Evolutionary conservation across 139 green algal genomes (phyloP), one percentile per base, ranked within the genome.

Genomic region (Tetratostichococcus sp.): DNA sequence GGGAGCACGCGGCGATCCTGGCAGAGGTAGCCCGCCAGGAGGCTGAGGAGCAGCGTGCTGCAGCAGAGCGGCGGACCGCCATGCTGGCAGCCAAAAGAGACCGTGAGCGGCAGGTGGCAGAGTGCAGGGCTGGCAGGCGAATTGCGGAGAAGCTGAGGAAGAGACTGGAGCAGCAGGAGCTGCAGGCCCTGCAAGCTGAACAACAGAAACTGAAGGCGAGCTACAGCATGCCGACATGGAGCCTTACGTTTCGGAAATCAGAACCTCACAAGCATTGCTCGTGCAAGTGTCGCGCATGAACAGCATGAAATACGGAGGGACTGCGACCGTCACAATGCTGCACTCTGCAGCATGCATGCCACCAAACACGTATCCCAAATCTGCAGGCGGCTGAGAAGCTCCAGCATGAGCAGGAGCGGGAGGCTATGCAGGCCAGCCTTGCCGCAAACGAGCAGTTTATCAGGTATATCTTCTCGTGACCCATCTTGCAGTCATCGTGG

Each of bases 121-220:
- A 77, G 33, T 70, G 39, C 34, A 66, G 72, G 57, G 66, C n/a
- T 3, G 30, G 43, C 35, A 70, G 67, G 57, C 31, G 42, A 11
- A 22, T 35, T 28, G 59, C 72, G 1, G 26, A 39, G 26, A 33
- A n/a, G 57, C 33, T 39, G 33, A 33, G 33, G 34, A 4, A 71
- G 72, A 26, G 25, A 21, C 22, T 69, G 72, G 72, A 77, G 59
- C 58, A 71, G 34, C 58, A 65, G 33, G 72, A 77, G 33, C 59
- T 77, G 59, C 58, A 35, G 2, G 72, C 16, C 30, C 58, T 59
- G 2, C 32, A 77, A 0, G 30, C 39, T 30, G 39, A 32, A 23
- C 32, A 62, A 23, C 58, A 65, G 21, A 28, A 57, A 6, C 32
- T 35, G 42, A 42, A 76, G 22, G 43, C 39, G 32, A 30, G 43